A percentile compares a stretch with the other conserved stretches of the same genome.
phyloP scores from a whole-genome alignment of 345 rosid genomes.

The Aurinia saxatilis region DNA sequence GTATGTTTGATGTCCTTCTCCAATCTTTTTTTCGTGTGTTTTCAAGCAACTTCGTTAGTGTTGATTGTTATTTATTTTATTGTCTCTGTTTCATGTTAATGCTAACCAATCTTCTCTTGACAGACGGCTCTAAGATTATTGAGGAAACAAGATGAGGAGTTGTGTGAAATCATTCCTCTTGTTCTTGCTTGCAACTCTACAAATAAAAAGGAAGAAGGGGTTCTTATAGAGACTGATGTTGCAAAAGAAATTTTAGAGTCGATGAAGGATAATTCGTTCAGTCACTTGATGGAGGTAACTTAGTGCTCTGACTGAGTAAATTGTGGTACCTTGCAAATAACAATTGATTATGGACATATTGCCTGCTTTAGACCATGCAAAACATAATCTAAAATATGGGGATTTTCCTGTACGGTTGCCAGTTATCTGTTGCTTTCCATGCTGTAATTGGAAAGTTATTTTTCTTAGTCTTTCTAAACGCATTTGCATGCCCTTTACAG shows the following conservation, averaged over 20 bases:
- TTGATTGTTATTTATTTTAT: neutral
- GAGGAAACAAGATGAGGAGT: constrained; percentile 52
- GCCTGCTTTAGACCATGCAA: neutral
- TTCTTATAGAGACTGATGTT: constrained; percentile 30
- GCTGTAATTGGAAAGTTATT: neutral
- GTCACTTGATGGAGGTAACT: constrained; percentile 87
- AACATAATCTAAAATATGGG: neutral
- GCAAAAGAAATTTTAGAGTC: constrained; percentile 38
- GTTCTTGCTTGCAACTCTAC: constrained; percentile 54
- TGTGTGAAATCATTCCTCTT: constrained; percentile 55
- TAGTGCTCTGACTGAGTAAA: constrained; percentile 3
- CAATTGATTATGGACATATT: neutral
- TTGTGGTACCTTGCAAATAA: neutral
- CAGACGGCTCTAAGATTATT: constrained; percentile 77
- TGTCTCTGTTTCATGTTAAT: neutral
- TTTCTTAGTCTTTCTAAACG: neutral
- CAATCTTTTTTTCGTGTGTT: neutral
- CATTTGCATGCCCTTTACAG: constrained; percentile 36
- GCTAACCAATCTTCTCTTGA: constrained; percentile 19
- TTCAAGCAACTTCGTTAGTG: neutral
- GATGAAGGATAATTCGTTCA: constrained; percentile 74
- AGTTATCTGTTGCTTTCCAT: constrained; percentile 5
- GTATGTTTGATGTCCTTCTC: constrained; percentile 28
- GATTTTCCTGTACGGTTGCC: neutral
- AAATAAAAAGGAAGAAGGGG: constrained; percentile 31